Evolutionary conservation across 2,329 filamentous ascomycete genomes (phyloP).

Genomic region (Hymenoscyphus fraxineus): DNA sequence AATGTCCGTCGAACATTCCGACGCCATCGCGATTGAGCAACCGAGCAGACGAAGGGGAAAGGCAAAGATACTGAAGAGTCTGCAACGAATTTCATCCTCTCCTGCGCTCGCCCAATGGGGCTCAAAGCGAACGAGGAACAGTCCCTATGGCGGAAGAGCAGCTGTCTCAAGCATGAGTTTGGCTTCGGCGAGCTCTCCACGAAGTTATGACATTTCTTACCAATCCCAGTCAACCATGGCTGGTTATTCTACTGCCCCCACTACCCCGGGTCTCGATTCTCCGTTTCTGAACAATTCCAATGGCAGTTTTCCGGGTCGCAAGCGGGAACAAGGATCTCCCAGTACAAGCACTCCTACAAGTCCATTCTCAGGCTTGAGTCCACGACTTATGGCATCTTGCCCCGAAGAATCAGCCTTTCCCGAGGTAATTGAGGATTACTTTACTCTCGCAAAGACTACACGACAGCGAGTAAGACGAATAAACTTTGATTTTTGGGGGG

Average conservation of each 20-base stretch:
- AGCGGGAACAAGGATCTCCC: conserved; percentile 22
- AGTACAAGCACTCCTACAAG: conserved; percentile 23
- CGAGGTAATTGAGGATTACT: conserved; percentile 34
- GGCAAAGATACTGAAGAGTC: conserved; percentile 31
- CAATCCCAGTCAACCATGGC: conserved; percentile 25
- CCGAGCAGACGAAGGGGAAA: conserved; percentile 31
- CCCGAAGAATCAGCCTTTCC: conserved; percentile 23
- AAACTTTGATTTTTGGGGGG: conserved; percentile 68
- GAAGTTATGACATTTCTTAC: conserved; percentile 28
- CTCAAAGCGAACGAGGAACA: conserved; percentile 31
- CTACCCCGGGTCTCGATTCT: conserved; percentile 29
- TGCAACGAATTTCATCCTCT: conserved; percentile 36
- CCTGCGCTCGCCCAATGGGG: conserved; percentile 32
- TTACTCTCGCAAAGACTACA: conserved; percentile 24
- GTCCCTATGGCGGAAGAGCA: conserved; percentile 31
- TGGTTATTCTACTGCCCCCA: conserved; percentile 31
- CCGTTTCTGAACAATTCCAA: conserved; percentile 26
- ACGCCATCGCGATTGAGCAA: conserved; percentile 28
- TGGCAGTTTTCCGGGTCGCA: conserved; percentile 22
- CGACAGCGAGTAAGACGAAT: conserved; percentile 32
- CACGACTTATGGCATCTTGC: conserved; percentile 19
- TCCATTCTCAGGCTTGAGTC: conserved; percentile 24
- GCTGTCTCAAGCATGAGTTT: conserved; percentile 34
- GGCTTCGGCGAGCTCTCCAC: conserved; percentile 27
- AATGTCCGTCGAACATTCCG: conserved; percentile 26